phyloP scores from a whole-genome alignment of 2,329 filamentous ascomycete species.

The Neospermospora avenae region DNA sequence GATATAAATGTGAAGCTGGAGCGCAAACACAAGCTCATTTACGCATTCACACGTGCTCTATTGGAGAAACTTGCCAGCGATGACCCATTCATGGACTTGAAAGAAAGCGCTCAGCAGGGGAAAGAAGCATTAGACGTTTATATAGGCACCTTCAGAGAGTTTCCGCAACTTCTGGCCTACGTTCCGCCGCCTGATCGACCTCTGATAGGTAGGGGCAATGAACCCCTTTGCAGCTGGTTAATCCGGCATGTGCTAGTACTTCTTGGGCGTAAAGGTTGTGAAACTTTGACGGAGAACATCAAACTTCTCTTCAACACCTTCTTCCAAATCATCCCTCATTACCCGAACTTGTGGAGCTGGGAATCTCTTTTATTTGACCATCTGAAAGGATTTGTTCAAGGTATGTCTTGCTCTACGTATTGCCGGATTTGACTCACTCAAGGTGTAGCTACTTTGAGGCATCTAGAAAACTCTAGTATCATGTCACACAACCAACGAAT shows the following conservation, averaged over 20 bases:
- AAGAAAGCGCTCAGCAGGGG: slow-evolving; percentile 55
- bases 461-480: slow-evolving; percentile 23
- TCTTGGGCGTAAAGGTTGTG: slow-evolving; percentile 50
- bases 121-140: slow-evolving; percentile 76
- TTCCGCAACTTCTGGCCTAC: slow-evolving; percentile 62
- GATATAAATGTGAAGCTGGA: slow-evolving; percentile 63
- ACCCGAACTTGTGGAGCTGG: slow-evolving; percentile 47
- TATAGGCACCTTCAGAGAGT: slow-evolving; percentile 69
- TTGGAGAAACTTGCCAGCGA: slow-evolving; percentile 67
- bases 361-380: slow-evolving; percentile 46
- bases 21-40: slow-evolving; percentile 82
- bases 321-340: slow-evolving; percentile 44
- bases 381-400: slow-evolving; percentile 40
- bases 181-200: slow-evolving; percentile 41
- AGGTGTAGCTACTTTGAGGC: slow-evolving; percentile 27
- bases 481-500: slow-evolving; percentile 12
- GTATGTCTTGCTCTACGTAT: slow-evolving; percentile 20
- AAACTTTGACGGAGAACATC: slow-evolving; percentile 49
- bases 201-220: slow-evolving; percentile 49
- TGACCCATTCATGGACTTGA: slow-evolving; percentile 60
- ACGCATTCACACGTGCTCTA: slow-evolving; percentile 76
- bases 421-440: background rate
- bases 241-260: slow-evolving; percentile 56
- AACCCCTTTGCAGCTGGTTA: slow-evolving; percentile 64
- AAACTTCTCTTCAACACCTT: slow-evolving; percentile 50